Conservation (phyloP, 805 yeast species). For the Saturnispora sanitii region DNA sequence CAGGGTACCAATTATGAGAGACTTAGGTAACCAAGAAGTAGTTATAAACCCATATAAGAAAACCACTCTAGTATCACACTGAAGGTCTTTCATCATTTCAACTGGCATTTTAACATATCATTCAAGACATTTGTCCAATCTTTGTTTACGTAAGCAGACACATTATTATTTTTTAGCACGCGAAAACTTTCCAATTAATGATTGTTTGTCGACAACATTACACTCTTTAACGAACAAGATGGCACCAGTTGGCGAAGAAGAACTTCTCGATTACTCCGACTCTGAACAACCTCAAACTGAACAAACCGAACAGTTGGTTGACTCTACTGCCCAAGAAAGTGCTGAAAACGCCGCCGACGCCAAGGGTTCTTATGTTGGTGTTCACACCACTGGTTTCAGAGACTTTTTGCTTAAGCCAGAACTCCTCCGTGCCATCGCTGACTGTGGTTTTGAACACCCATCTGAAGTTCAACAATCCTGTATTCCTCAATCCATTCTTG, state of each 20-base stretch:
- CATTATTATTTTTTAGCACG: too few relatives aligned
- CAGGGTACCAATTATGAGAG: too few relatives aligned
- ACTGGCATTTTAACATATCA: too few relatives aligned
- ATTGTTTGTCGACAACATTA: too few relatives aligned
- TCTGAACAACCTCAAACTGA: slow-evolving; percentile 72
- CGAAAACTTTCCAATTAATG: too few relatives aligned
- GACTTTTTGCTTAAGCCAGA: slow-evolving; percentile 96
- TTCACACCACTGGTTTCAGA: slow-evolving; percentile 97
- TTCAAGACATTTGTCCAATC: too few relatives aligned
- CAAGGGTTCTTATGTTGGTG: slow-evolving; percentile 96
- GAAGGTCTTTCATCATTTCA: too few relatives aligned
- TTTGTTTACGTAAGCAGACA: too few relatives aligned
- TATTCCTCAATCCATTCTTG: slow-evolving; percentile 95
- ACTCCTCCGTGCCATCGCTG: slow-evolving; percentile 92
- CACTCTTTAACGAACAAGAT: slow-evolving; percentile 33
- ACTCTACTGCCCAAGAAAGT: slow-evolving; percentile 20
- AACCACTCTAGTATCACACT: too few relatives aligned
- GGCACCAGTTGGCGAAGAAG: slow-evolving; percentile 99
- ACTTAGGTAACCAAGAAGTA: too few relatives aligned
- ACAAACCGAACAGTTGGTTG: background rate
- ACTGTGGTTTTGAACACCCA: slow-evolving; percentile 99
- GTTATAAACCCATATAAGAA: too few relatives aligned
- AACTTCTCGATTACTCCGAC: slow-evolving; percentile 96
- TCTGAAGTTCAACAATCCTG: slow-evolving; percentile 98
- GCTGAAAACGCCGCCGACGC: slow-evolving; percentile 34